These are phyloP conservation scores for Alternaria rosae DNA, from an alignment of 2,329 filamentous ascomycete genomes.

Conservation along the genomic window DNA sequence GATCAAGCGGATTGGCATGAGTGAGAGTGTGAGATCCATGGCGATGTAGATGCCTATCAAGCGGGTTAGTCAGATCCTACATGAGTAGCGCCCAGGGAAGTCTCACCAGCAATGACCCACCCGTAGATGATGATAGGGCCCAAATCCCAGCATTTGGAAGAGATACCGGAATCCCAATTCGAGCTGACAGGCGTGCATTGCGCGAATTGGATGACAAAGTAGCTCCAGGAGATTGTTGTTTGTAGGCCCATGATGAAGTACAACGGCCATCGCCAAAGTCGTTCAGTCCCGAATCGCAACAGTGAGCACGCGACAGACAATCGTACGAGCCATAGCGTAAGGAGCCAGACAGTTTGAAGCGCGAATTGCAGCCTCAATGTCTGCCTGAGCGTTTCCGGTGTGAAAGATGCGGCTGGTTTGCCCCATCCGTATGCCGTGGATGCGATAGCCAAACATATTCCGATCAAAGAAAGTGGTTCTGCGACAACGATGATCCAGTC, in stretches of 20 bases:
- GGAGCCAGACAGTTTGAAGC: conserved; percentile 34
- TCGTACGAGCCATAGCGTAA: conserved; percentile 31
- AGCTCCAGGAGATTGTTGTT: conserved; percentile 27
- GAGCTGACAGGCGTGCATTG: conserved; percentile 34
- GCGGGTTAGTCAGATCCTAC: background rate
- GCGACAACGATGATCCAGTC: conserved; percentile 38
- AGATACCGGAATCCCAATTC: conserved; percentile 32
- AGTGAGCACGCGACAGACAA: conserved; percentile 37
- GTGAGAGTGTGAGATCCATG: conserved; percentile 37
- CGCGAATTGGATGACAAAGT: conserved; percentile 35
- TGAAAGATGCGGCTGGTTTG: conserved; percentile 26
- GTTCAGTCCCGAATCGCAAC: conserved; percentile 29
- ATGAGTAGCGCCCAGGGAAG: background rate
- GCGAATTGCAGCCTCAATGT: conserved; percentile 34
- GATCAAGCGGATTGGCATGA: conserved; percentile 36
- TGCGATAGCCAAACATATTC: conserved; percentile 21
- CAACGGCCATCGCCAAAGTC: conserved; percentile 28
- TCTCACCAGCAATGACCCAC: conserved; percentile 35
- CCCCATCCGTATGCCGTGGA: conserved; percentile 35
- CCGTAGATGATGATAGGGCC: conserved; percentile 30
- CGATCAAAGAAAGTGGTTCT: conserved; percentile 28
- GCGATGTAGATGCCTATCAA: conserved; percentile 29
- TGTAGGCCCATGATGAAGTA: conserved; percentile 36
- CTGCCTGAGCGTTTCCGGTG: conserved; percentile 15
- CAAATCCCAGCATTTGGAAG: conserved; percentile 32